Conservation (phyloP, 768 basidiomycete genomes). For the Mycena chlorophos region DNA sequence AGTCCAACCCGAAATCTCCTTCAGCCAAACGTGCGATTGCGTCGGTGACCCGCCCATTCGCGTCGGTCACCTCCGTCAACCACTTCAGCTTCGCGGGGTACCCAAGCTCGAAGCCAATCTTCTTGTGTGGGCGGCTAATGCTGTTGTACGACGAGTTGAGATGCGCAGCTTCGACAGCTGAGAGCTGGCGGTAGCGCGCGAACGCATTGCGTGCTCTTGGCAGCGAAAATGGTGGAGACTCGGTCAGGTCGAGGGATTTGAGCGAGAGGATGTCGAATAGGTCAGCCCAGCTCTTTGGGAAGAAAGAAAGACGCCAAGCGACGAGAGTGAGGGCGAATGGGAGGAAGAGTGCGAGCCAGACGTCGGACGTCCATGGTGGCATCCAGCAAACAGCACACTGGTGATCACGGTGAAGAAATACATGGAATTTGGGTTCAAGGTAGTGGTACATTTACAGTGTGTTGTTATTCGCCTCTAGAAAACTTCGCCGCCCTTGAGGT, state of each 20-base stretch:
- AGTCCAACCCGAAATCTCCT: conserved; percentile 30
- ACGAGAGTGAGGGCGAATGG: conserved; percentile 38
- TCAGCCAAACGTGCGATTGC: conserved; percentile 42
- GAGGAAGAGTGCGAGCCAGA: conserved; percentile 39
- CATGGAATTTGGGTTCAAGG: neutral
- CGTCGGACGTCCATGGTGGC: conserved; percentile 33
- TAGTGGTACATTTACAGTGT: neutral
- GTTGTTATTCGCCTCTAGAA: neutral
- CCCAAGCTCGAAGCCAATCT: conserved; percentile 50
- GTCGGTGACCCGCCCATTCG: conserved; percentile 40
- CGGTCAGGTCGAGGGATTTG: conserved; percentile 18
- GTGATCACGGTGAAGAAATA: neutral
- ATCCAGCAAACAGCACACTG: neutral
- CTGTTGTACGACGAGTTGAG: conserved; percentile 46
- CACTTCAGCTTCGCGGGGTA: conserved; percentile 54
- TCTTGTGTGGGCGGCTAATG: conserved; percentile 48
- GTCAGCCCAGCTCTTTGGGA: conserved; percentile 26
- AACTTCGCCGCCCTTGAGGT: conserved; percentile 25
- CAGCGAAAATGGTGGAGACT: conserved; percentile 43
- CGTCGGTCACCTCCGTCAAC: conserved; percentile 40
- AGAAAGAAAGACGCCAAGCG: conserved; percentile 27
- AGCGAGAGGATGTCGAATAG: conserved; percentile 31
- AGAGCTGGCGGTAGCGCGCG: conserved; percentile 42
- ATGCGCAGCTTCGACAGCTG: conserved; percentile 39
- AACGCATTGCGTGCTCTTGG: conserved; percentile 46